Evolutionary conservation across 2,329 filamentous ascomycete genomes (phyloP).

Genomic region (Cladosporium colombiae): DNA sequence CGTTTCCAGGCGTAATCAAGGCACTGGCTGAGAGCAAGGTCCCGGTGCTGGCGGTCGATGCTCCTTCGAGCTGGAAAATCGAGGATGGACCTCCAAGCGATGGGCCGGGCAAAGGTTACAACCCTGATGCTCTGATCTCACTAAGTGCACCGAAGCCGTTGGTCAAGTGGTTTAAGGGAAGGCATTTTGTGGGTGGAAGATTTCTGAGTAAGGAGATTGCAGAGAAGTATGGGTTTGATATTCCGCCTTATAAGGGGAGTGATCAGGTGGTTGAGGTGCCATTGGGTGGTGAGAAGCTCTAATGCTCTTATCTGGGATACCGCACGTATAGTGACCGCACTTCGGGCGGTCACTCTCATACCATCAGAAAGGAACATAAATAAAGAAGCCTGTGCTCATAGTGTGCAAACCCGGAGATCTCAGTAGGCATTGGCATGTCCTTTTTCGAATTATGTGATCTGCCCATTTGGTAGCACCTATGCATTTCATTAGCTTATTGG

Average conservation of each 20-base stretch:
- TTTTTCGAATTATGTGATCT: no score
- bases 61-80: slow-evolving; percentile 93
- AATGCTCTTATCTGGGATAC: slow-evolving; percentile 1
- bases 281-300: slow-evolving; percentile 52
- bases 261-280: slow-evolving; percentile 85
- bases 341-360: no score
- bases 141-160: slow-evolving; percentile 92
- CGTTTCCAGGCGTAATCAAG: slow-evolving; percentile 79
- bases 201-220: slow-evolving; percentile 79
- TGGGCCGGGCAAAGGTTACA: slow-evolving; percentile 77
- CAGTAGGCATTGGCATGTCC: no score
- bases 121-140: slow-evolving; percentile 78
- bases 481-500: no score
- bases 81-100: slow-evolving; percentile 76
- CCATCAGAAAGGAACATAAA: no score
- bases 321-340: no score
- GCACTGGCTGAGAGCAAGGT: slow-evolving; percentile 71
- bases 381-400: no score
- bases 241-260: slow-evolving; percentile 79
- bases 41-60: slow-evolving; percentile 86
- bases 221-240: slow-evolving; percentile 80
- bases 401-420: no score
- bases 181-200: slow-evolving; percentile 89
- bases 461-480: no score
- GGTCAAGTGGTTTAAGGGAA: slow-evolving; percentile 77